Base-by-base conservation (phyloP, 2,329 filamentous ascomycete species). In the Aspergillus uvarum region DNA sequence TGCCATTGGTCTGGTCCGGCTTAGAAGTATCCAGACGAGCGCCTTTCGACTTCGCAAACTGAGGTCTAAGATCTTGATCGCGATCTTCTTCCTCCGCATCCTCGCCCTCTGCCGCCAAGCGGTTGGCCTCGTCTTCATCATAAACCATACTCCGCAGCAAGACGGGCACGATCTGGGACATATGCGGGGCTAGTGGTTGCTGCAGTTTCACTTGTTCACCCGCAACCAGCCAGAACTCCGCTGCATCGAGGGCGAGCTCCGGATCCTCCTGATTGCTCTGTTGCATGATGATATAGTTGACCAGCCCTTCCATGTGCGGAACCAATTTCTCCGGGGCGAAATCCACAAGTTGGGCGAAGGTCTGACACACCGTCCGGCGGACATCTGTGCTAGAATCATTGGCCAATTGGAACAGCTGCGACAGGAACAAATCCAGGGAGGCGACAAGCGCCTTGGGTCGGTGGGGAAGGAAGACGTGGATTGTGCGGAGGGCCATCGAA, bases 131-230 rank as follows among this genome's bases (percentile, higher is more conserved):
- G 67, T 99, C 95, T 64, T 95, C 91, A 69, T 90, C 91, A 75
- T 98, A 99, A 1, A 98, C 87, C 94, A 99, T 99, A 73, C 91
- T 96, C 66, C 95, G 87, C 7, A 99, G 84, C 54, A 99, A 80
- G 1, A 97, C 90, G 0, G 95, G 95, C 31, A 99, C 89, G 64
- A 98, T 94, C 74, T 90, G 91, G 65, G 85, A 78, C 58, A 98
- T 85, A 72, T 91, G 91, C 0, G 92, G 92, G 8, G 84, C 87
- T 50, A 99, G 81, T 0, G 87, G 84, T 66, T 87, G 84, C 80
- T 91, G 92, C 56, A 98, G 80, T 60, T 89, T 85, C 47, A 90
- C 85, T 72, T 96, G 91, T 74, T 97, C 95, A 61, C 92, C 93
- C 21, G 96, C 88, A 44, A 92, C 92, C 49, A 99, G 85, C 92